Percentiles rank a stretch among this genome's conserved stretches.
Evolutionary conservation across 2,329 filamentous ascomycete species (phyloP).

Genomic region (Pseudocercospora ulei): DNA sequence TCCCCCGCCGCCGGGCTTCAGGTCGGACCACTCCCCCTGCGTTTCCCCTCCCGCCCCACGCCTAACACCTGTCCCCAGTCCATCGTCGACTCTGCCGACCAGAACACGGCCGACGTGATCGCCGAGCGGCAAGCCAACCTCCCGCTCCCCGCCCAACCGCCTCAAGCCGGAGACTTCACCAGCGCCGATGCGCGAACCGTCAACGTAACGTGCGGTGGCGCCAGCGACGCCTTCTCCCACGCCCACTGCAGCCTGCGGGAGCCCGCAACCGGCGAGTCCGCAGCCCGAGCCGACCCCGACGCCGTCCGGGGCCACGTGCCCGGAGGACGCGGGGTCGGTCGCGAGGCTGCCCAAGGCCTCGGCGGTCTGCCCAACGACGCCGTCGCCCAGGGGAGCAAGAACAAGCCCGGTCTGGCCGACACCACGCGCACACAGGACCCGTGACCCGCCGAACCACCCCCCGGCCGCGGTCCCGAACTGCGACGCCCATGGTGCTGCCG

Average conservation of each 20-base stretch:
- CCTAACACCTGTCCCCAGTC: slow-evolving; percentile 16
- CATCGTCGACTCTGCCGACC: slow-evolving; percentile 28
- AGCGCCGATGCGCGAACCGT: slow-evolving; percentile 58
- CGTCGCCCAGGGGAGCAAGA: slow-evolving; percentile 41
- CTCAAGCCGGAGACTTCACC: slow-evolving; percentile 67
- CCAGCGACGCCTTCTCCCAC: slow-evolving; percentile 35
- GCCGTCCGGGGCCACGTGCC: slow-evolving; percentile 45
- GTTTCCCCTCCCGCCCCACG: not conserved
- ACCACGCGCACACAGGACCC: slow-evolving; percentile 38
- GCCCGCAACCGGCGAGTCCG: slow-evolving; percentile 47
- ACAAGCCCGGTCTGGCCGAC: slow-evolving; percentile 36
- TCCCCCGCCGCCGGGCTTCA: slow-evolving; percentile 42
- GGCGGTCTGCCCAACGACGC: slow-evolving; percentile 52
- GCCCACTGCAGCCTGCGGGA: slow-evolving; percentile 42
- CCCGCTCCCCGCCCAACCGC: slow-evolving; percentile 68
- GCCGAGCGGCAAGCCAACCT: slow-evolving; percentile 61
- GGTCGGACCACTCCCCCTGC: slow-evolving; percentile 29
- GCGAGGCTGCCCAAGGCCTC: slow-evolving; percentile 52
- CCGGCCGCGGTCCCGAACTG: no score
- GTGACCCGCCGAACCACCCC: no score
- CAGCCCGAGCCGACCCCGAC: slow-evolving; percentile 43
- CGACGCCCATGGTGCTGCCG: no score
- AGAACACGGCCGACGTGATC: slow-evolving; percentile 55
- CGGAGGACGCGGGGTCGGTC: slow-evolving; percentile 47
- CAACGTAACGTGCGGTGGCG: slow-evolving; percentile 57